Base-by-base conservation (phyloP, 1,284 basidiomycete genomes). In the Thecaphora thlaspeos region DNA sequence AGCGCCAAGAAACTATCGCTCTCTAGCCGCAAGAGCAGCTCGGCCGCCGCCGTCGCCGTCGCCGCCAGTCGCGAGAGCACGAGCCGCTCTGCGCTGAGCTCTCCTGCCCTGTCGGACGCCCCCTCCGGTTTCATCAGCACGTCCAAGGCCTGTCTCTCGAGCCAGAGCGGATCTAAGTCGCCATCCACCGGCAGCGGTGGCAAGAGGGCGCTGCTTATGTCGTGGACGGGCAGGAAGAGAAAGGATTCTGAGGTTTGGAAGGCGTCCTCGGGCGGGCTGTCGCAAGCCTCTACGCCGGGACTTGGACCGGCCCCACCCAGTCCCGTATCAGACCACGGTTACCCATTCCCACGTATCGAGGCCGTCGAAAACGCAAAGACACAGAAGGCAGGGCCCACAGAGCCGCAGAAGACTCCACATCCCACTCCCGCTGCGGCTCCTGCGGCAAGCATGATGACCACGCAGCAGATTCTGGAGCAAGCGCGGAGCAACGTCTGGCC, bases 401-500 rank as follows among this genome's bases (percentile, higher is more conserved):
- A 28, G 38, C 32, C 32, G 36, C 34, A 39, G 18, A 34, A 9
- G 44, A 32, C 18, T 46, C 37, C 37, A n/a, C 37, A n/a, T 8
- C 37, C 37, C 19, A 22, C 21, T 11, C 19, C 21, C 19, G 23
- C 11, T n/a, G n/a, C 41, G 24, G 41, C 41, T 41, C 41, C 41
- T 43, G 23, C 10, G 10, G 8, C 37, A 21, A 7, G 22, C 7
- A 41, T 55, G 7, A 48, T 65, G 12, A 65, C 62, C 8, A 65
- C 62, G 19, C 54, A 61, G 36, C 62, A 65, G 49, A 51, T 65
- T 24, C 50, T 61, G 2, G 62, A 54, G 2, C 62, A 65, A 23
- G 58, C 62, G 12, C 45, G 54, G 23, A 53, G 30, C 55, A 65
- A 65, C 36, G 51, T 64, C 11, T 59, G 61, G 62, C 56, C 57